These are phyloP conservation scores for Alnus rubra DNA, from an alignment of 306 rosid genomes.

Conservation along the genomic window DNA sequence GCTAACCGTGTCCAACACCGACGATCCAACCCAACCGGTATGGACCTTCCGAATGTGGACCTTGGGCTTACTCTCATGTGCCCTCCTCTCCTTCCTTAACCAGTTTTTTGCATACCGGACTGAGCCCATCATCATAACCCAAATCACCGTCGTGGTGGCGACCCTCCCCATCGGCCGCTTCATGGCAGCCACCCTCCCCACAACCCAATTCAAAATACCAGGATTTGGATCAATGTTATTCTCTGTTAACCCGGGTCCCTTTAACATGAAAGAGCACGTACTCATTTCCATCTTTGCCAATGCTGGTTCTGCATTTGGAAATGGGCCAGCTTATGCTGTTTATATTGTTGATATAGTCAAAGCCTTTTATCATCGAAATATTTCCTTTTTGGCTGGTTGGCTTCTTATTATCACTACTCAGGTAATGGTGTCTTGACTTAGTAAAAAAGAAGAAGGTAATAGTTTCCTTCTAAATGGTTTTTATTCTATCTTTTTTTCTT, in stretches of 20 bases:
- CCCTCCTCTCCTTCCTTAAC: constrained; percentile 69
- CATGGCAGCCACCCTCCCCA: constrained; percentile 58
- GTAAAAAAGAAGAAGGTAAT: no score
- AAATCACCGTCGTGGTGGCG: constrained; percentile 57
- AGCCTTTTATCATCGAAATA: constrained; percentile 55
- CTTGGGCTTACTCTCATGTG: constrained; percentile 57
- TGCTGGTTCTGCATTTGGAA: constrained; percentile 70
- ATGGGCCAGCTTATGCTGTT: constrained; percentile 65
- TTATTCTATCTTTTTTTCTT: no score
- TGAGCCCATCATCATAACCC: constrained; percentile 58
- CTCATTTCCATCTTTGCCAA: constrained; percentile 76
- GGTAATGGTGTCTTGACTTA: constrained; percentile 9
- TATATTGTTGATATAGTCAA: constrained; percentile 58
- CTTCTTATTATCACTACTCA: constrained; percentile 71
- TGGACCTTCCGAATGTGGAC: constrained; percentile 96
- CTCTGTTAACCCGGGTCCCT: constrained; percentile 66
- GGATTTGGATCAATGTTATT: constrained; percentile 35
- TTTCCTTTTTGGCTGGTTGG: constrained; percentile 63
- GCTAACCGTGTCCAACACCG: constrained; percentile 63
- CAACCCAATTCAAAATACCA: constrained; percentile 37
- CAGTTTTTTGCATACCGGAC: constrained; percentile 77
- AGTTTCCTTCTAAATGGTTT: no score
- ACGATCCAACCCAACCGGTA: constrained; percentile 61
- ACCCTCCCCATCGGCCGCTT: constrained; percentile 69
- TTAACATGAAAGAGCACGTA: constrained; percentile 83